phyloP scores from a whole-genome alignment of 1,284 basidiomycete species.

The Tetrapyrgos nigripes region DNA sequence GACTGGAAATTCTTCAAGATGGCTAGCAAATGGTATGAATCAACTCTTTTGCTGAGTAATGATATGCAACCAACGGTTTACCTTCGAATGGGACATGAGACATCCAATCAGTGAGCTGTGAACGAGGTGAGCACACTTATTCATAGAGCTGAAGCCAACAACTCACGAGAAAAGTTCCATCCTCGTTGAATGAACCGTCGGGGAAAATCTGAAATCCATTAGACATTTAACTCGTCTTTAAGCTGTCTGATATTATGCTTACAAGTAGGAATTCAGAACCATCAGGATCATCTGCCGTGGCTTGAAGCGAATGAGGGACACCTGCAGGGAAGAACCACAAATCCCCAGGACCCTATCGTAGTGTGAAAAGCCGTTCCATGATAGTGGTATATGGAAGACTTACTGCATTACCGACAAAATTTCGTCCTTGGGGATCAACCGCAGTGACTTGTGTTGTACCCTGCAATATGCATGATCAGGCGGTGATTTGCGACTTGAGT shows the following conservation, averaged over 20 bases:
- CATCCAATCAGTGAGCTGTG: conserved; percentile 69
- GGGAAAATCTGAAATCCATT: conserved; percentile 65
- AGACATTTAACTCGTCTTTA: too few relatives aligned
- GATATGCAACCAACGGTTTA: conserved; percentile 14
- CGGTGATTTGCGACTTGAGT: neutral
- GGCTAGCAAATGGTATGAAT: conserved; percentile 45
- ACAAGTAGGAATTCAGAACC: conserved; percentile 78
- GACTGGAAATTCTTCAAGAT: conserved; percentile 76
- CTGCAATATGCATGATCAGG: conserved; percentile 34
- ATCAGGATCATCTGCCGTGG: conserved; percentile 56
- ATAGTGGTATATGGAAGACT: conserved; percentile 20
- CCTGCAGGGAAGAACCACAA: conserved; percentile 76
- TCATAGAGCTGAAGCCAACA: neutral
- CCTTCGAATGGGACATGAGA: conserved; percentile 62
- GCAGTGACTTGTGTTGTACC: conserved; percentile 68
- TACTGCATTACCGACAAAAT: conserved; percentile 66
- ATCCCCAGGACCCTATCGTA: conserved; percentile 45
- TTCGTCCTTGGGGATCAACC: conserved; percentile 66
- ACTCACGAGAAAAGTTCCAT: conserved; percentile 67
- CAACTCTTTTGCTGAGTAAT: neutral
- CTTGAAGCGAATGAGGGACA: conserved; percentile 70
- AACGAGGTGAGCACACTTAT: conserved; percentile 15
- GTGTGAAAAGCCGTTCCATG: neutral
- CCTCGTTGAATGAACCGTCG: conserved; percentile 69
- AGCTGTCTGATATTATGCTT: too few relatives aligned